Conservation (phyloP, 2,329 filamentous ascomycete genomes). For the Aureobasidium sp. region DNA sequence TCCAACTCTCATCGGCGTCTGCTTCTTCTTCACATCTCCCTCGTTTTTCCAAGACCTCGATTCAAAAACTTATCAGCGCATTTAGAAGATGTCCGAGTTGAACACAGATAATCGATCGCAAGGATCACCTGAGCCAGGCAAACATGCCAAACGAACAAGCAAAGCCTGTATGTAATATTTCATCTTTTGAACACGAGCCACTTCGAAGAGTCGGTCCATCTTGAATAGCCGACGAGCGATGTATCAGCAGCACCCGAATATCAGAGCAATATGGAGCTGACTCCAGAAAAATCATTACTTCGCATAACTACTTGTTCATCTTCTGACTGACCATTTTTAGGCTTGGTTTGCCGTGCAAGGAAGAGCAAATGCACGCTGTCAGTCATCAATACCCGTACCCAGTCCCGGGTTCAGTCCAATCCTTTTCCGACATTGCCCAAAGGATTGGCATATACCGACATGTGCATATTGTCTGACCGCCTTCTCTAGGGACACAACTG, state of each 20-base stretch:
- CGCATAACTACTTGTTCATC: not conserved
- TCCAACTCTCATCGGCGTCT: not conserved
- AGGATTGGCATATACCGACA: too few relatives aligned
- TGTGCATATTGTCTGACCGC: not conserved
- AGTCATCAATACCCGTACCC: slow-evolving; percentile 18
- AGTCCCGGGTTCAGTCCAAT: not conserved
- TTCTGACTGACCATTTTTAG: slow-evolving; percentile 21
- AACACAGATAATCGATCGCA: not conserved
- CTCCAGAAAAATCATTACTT: not conserved
- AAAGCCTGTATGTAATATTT: not conserved
- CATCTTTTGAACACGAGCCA: not conserved
- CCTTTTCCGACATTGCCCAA: too few relatives aligned
- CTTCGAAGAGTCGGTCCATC: not conserved
- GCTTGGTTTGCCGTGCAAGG: slow-evolving; percentile 38
- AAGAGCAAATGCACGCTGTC: slow-evolving; percentile 45
- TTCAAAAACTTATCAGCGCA: not conserved
- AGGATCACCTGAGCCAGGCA: not conserved
- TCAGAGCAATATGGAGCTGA: not conserved
- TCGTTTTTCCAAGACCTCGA: not conserved
- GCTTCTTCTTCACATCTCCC: not conserved
- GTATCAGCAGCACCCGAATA: not conserved
- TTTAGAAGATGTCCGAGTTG: slow-evolving; percentile 1
- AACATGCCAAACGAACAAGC: slow-evolving; percentile 7
- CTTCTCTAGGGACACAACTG: slow-evolving; percentile 28
- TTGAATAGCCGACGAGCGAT: not conserved